These are phyloP conservation scores for Leucaena leucocephala DNA, from an alignment of 306 rosid genomes.

Conservation along the genomic window DNA sequence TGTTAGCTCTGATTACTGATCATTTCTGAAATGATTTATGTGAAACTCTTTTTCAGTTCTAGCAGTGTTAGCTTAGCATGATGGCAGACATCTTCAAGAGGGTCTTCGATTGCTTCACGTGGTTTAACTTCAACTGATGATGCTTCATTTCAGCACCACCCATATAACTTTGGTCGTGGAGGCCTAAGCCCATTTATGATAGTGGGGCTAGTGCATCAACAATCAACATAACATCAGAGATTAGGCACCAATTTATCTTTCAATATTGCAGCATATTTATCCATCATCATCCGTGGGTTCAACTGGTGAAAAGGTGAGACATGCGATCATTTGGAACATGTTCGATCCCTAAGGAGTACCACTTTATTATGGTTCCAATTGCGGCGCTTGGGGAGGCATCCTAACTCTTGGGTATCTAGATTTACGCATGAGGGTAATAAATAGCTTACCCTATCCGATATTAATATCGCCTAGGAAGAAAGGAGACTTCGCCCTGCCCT, in stretches of 20 bases:
- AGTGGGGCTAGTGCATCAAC: background rate
- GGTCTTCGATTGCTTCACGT: background rate
- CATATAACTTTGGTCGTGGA: background rate
- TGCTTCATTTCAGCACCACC: background rate
- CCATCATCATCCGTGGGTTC: too few species aligned
- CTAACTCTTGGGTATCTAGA: too few species aligned
- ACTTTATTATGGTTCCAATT: too few species aligned
- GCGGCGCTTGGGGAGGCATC: too few species aligned
- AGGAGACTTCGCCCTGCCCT: too few species aligned
- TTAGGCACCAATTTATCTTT: background rate
- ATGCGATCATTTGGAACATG: too few species aligned
- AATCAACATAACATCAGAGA: background rate
- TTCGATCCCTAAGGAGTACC: too few species aligned
- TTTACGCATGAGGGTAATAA: too few species aligned
- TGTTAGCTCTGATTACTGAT: background rate
- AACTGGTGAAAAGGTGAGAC: too few species aligned
- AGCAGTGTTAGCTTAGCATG: background rate
- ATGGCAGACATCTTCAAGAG: constrained; percentile 4
- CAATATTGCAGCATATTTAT: background rate
- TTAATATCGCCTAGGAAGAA: too few species aligned
- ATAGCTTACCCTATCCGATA: too few species aligned
- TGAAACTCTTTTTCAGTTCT: background rate
- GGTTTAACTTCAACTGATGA: background rate
- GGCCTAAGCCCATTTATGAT: background rate
- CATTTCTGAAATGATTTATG: background rate